Evolutionary conservation across 805 yeast genomes (phyloP), one percentile per base, ranked within the genome.

Genomic region (Pichia nanzhaoensis): DNA sequence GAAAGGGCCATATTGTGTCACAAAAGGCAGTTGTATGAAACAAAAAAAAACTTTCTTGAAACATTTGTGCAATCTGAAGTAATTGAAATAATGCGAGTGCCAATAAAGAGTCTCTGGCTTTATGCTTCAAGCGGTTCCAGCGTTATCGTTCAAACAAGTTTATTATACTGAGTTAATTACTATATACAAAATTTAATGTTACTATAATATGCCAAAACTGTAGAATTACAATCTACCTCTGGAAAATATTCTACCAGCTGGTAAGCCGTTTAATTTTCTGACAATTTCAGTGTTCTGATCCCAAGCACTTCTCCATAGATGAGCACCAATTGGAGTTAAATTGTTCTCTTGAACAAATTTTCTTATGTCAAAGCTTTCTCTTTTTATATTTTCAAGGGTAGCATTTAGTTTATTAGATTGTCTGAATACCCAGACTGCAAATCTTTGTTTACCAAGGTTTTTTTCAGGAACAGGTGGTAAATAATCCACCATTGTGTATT

Each of bases 391-490:
- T n/a, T 46, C 48, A 17, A 55, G 47, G 31, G 54, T 54, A 51
- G 37, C 51, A 18, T 51, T 51, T 30, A 48, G 32, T 24, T 51
- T 54, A 3, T 52, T 58, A 3, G 61, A 48, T 65, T 93, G 98
- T 65, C 89, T 80, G 63, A 88, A 84, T 4, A 89, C 95, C 96
- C 97, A 90, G 36, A 87, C 77, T 42, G 85, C 80, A 45, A 84
- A 80, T 65, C 98, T 78, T 64, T 91, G 96, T 28, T 71, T 70
- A 35, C 86, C 88, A 3, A 83, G 72, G 63, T 93, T 93, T 68
- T 85, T 86, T 60, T 91, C 97, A 10, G 97, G 96, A 22, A 76
- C 75, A 37, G 96, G 85, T 21, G 99, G 96, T 20, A 71, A 59
- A 61, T 88, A 91, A 8, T 77, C 74, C 34, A 73, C 69, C 51